Evolutionary conservation across 176 grass and related monocot genomes (phyloP), one percentile per base, ranked within the genome.

Genomic region (Oryza meridionalis): DNA sequence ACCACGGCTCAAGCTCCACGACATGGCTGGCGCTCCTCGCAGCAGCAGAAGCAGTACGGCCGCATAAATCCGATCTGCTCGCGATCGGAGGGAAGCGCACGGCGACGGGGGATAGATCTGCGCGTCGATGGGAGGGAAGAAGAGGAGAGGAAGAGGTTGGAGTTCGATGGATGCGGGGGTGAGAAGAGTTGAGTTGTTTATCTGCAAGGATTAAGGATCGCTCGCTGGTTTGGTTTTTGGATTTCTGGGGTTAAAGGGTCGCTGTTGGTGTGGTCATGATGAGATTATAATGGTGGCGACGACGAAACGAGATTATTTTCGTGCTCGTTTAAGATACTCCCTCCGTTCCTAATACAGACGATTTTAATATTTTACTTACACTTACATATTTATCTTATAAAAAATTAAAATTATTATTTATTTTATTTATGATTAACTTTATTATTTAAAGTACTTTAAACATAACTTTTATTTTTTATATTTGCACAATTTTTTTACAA

Each of bases 41-140:
- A 32, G 79, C 84, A 83, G 88, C 78, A 73, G 84, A 59, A 31
- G 74, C 84, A 79, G 88, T 86, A 68, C 74, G 88, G 86, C 68
- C 73, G 88, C 88, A 90, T 90, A 86, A 86, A 90, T 86, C 84
- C 69, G 79, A 90, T 90, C 84, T 46, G 79, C 68, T 71, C 1
- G 24, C 37, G 72, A 82, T 77, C 72, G 72, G 49, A 12, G 68
- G 25, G 49, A 50, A 71, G 72, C 25, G 83, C 61, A 32, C 32
- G 77, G 50, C 42, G 61, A 21, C 50, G 29, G 33, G 9, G 11
- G 84, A 67, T 42, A 61, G 88, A 90, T 86, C 84, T 86, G 88
- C 43, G 67, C 65, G 53, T 77, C 16, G 63, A 69, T 62, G 90
- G 46, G 38, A 14, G 33, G 55, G 46, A 29, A 15, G 58, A 11